Evolutionary conservation across 2,329 filamentous ascomycete species (phyloP).

Genomic region (Microsporum audouinii): DNA sequence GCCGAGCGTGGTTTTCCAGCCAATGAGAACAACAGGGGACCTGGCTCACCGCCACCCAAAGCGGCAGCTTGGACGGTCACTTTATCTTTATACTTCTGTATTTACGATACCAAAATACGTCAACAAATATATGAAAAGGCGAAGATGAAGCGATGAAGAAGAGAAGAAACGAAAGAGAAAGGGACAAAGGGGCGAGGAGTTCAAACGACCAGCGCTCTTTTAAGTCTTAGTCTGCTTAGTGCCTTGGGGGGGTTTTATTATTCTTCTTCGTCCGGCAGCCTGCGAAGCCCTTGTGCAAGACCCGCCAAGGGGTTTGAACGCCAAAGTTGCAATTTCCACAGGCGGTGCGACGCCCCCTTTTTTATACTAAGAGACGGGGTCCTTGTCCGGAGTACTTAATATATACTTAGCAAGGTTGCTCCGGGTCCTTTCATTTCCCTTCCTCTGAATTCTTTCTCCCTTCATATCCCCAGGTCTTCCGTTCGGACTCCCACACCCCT

Average conservation of each 20-base stretch:
- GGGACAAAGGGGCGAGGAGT: neutral
- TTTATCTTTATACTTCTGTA: neutral
- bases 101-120: neutral
- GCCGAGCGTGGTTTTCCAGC: neutral
- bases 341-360: neutral
- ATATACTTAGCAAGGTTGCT: neutral
- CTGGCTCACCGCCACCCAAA: neutral
- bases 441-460: neutral
- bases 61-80: neutral
- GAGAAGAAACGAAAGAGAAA: neutral
- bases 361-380: neutral
- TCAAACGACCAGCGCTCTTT: neutral
- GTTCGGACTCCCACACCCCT: constrained; percentile 7
- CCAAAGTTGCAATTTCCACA: neutral
- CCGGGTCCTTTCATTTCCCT: constrained; percentile 4
- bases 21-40: neutral
- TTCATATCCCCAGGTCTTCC: constrained; percentile 3
- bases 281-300: neutral
- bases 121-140: neutral
- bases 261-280: neutral
- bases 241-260: neutral
- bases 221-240: neutral
- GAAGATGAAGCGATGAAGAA: neutral
- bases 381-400: neutral
- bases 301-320: neutral